Conservation (phyloP, 208 protist species). For the Crithidia expoeki region DNA sequence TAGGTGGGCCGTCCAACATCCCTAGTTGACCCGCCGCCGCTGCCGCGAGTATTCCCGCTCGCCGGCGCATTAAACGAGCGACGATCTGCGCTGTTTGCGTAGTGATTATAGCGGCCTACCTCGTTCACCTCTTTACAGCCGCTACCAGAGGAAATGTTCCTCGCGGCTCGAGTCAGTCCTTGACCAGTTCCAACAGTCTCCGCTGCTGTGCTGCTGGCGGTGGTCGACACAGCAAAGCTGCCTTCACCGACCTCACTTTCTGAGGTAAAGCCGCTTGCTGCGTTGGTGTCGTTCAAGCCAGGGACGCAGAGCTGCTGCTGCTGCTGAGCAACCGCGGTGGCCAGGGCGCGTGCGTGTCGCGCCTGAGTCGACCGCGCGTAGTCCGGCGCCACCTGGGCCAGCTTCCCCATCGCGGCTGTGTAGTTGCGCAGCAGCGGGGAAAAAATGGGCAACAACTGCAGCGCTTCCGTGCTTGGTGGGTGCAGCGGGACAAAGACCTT, state of each 20-base stretch:
- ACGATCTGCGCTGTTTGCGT: conserved; percentile 13
- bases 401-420: conserved; percentile 20
- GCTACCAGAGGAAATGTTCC: conserved; percentile 7
- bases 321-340: conserved; percentile 10
- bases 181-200: background rate
- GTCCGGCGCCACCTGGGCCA: conserved; percentile 25
- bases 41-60: too few species aligned
- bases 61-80: too few species aligned
- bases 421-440: conserved; percentile 45
- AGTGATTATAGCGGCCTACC: background rate
- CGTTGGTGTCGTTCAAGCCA: background rate
- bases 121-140: conserved; percentile 18
- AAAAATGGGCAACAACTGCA: conserved; percentile 36
- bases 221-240: background rate
- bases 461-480: conserved; percentile 33
- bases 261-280: conserved; percentile 6
- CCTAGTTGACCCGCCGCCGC: too few species aligned
- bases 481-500: conserved; percentile 26
- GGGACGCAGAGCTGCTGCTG: conserved; percentile 4
- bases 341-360: conserved; percentile 27
- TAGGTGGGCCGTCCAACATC: too few species aligned
- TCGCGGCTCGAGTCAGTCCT: conserved; percentile 6
- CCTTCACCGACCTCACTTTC: conserved; percentile 3
- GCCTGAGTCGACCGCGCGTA: conserved; percentile 32
- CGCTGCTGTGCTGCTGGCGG: background rate